A percentile compares a stretch with the other conserved stretches of the same genome.
Conservation (phyloP, 495 filamentous ascomycete genomes). For the Neurospora tetraspora region DNA sequence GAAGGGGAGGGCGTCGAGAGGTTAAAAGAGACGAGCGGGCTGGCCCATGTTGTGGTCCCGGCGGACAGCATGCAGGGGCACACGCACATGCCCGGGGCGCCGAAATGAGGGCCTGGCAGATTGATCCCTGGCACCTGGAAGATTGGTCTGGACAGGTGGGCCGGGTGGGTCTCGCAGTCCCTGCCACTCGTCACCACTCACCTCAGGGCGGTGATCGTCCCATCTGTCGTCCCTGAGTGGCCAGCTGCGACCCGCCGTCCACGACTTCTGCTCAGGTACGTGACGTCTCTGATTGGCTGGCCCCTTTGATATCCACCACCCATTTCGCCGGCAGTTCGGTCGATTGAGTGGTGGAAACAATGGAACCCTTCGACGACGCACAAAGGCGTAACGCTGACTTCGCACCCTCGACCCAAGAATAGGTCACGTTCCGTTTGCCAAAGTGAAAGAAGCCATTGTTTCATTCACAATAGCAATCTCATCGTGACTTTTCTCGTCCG, state of each 20-base stretch:
- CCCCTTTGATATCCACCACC: background rate
- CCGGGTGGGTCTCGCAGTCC: background rate
- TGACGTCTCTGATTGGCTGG: constrained; percentile 10
- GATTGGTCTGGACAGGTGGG: background rate
- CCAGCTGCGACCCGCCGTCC: constrained; percentile 4
- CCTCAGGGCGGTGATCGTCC: constrained; percentile 6
- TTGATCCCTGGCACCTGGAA: background rate
- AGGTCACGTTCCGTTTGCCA: background rate
- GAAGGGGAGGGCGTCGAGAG: constrained; percentile 10
- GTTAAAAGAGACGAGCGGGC: background rate
- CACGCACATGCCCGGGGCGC: background rate
- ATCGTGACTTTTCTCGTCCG: background rate
- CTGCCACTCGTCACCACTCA: constrained; percentile 2
- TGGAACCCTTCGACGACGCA: background rate
- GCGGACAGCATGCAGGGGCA: background rate
- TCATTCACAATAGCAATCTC: background rate
- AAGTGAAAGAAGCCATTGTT: background rate
- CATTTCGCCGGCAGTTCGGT: background rate
- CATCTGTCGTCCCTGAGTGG: constrained; percentile 8
- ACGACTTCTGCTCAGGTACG: constrained; percentile 19
- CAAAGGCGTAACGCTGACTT: background rate
- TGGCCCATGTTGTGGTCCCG: background rate
- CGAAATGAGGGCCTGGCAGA: constrained; percentile 15
- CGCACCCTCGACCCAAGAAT: background rate
- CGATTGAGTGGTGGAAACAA: background rate